Conservation (phyloP, 495 filamentous ascomycete species). For the Margaritispora aquatica region DNA sequence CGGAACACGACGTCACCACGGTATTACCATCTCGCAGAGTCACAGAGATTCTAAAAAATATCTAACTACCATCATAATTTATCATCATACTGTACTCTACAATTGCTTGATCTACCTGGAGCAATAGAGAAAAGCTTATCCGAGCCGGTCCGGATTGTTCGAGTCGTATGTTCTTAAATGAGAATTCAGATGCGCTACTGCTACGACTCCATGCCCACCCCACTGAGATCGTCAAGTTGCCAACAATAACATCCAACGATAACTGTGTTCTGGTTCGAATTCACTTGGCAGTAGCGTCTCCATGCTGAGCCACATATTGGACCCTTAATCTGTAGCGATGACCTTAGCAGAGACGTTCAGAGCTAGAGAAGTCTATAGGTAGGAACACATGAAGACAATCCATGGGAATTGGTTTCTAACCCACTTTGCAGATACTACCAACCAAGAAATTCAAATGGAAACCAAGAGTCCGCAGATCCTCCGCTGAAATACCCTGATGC, state of each 20-base stretch:
- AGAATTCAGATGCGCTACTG: neutral
- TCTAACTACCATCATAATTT: no score
- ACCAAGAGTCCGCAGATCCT: neutral
- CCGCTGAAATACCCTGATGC: neutral
- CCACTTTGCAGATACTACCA: conserved; percentile 12
- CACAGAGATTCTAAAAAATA: no score
- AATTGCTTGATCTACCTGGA: neutral
- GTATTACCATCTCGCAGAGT: no score
- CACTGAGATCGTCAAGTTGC: neutral
- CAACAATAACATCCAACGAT: neutral
- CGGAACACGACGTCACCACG: no score
- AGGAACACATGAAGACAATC: neutral
- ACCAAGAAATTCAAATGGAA: neutral
- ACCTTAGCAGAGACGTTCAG: conserved; percentile 11
- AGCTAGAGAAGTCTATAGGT: conserved; percentile 14
- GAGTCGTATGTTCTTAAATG: neutral
- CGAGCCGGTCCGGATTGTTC: neutral
- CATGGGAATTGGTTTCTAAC: neutral
- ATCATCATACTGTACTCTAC: neutral
- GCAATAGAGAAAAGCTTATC: neutral
- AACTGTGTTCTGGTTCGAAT: no score
- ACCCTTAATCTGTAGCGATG: neutral
- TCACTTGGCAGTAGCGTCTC: no score
- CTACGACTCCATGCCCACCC: neutral
- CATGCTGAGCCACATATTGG: no score